Conservation (phyloP, 2,329 filamentous ascomycete genomes). For the Aspergillus transmontanensis region DNA sequence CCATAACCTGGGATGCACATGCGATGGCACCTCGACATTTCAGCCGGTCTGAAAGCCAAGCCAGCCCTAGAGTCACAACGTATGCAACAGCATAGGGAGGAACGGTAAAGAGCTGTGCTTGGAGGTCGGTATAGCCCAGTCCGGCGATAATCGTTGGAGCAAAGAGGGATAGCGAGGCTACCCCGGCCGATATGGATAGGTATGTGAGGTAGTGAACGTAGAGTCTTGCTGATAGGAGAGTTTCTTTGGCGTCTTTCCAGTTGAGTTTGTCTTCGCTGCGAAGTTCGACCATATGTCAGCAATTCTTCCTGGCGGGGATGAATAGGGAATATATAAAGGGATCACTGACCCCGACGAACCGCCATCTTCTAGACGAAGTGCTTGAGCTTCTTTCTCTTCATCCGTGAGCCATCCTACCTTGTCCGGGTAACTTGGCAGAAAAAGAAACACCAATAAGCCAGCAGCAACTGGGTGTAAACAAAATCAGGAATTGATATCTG, state of each 20-base stretch:
- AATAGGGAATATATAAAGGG: no score
- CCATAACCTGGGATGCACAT: not conserved
- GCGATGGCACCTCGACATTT: constrained; percentile 1
- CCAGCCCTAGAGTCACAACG: constrained; percentile 13
- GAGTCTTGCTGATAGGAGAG: not conserved
- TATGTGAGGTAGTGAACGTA: constrained; percentile 11
- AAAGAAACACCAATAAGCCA: constrained; percentile 12
- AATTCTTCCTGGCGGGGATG: no score
- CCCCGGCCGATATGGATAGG: constrained; percentile 1
- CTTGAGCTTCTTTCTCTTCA: constrained; percentile 13
- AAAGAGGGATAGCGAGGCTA: constrained; percentile 36
- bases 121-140: constrained; percentile 20
- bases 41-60: constrained; percentile 8
- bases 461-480: not conserved
- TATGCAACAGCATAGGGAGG: constrained; percentile 22
- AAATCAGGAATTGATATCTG: not conserved
- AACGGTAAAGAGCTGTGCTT: constrained; percentile 23
- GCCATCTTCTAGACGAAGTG: not conserved
- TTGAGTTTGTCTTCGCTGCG: constrained; percentile 6
- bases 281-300: not conserved
- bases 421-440: constrained; percentile 24
- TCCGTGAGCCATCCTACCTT: constrained; percentile 20
- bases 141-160: constrained; percentile 26
- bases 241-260: constrained; percentile 11
- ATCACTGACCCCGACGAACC: no score